phyloP scores from a whole-genome alignment of 116 monocot species.

The Thalassia testudinum region DNA sequence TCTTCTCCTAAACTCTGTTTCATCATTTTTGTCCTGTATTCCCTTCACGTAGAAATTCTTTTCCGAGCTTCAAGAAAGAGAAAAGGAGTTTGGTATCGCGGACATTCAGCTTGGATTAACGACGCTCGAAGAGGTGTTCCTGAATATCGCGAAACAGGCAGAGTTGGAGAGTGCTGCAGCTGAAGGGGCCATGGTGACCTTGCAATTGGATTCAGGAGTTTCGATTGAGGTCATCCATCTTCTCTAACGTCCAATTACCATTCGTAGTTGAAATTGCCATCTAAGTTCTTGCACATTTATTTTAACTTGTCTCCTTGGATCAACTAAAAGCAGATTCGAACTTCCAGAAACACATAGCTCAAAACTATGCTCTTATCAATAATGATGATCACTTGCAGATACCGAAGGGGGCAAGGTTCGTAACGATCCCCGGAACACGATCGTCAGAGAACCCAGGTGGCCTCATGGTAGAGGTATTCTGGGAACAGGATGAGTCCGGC shows the following conservation, averaged over 20 bases:
- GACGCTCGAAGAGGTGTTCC: constrained; percentile 82
- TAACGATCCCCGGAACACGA: constrained; percentile 68
- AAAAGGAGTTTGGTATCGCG: constrained; percentile 63
- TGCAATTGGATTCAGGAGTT: constrained; percentile 49
- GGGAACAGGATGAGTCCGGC: constrained; percentile 79
- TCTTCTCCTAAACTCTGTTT: too few relatives aligned
- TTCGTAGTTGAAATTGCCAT: too few relatives aligned
- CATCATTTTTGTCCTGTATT: not conserved
- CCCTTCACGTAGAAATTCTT: constrained; percentile 55
- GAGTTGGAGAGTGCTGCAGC: constrained; percentile 58
- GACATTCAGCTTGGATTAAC: constrained; percentile 87
- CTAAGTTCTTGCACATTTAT: too few relatives aligned
- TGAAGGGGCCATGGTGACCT: constrained; percentile 44
- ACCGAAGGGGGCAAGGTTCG: constrained; percentile 68
- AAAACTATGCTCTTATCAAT: not conserved
- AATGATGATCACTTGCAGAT: constrained; percentile 23
- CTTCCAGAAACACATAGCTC: too few relatives aligned
- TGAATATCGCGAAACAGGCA: constrained; percentile 79
- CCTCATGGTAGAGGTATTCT: constrained; percentile 83
- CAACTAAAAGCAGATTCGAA: too few relatives aligned
- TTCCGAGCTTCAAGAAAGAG: constrained; percentile 78
- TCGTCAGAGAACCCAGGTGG: constrained; percentile 57
- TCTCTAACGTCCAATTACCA: too few relatives aligned
- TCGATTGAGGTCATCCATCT: constrained; percentile 47
- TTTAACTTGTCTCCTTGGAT: too few relatives aligned